Evolutionary conservation across 176 grass and related monocot species (phyloP), one percentile per base, ranked within the genome.

Genomic region (Musa acuminata): DNA sequence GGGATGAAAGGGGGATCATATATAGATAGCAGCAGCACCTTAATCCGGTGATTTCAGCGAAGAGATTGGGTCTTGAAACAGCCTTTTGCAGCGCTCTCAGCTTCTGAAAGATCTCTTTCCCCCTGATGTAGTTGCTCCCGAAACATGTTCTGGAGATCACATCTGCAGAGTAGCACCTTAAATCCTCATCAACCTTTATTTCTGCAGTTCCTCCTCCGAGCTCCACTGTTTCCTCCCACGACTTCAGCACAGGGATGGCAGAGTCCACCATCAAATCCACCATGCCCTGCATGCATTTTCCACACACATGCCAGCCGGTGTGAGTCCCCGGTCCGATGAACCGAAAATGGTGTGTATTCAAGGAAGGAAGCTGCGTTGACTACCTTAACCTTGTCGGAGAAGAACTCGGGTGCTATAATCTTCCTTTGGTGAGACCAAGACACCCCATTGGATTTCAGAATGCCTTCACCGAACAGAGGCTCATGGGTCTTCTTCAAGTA

Each of bases 251-350:
- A 52, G 88, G 79, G 20, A 85, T 72, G 5, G 95, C 83, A 63
- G 87, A 98, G 82, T 98, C 95, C 63, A 93, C 86, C 95, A 98
- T 98, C 64, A 93, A 82, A 89, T 93, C 86, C 80, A 98, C 80
- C 95, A 98, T 98, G 49, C 86, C 86, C 95, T 98, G 51, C 51
- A 72, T 25, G 62, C 55, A 35, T 10, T 8, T 26, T 27, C 3
- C 13, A 29, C 12, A 4, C 9, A 49, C 23, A 43, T 11, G 17
- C 55, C 9, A 19, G 9, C 17, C 17, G 55, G 6, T 3, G 11
- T 58, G 16, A 58, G 16, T 13, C 16, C 1, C 17, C 9, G 55
- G 9, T 58, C 11, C 11, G 55, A 17, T 6, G 11, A 13, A 13
- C 11, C 55, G 1, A 53, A 78, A 69, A 52, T 29, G 65, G 20